Percentiles rank a stretch among this genome's conserved stretches.
Evolutionary conservation across 345 rosid species (phyloP).

Genomic region (Psidium friedrichsthalianum): DNA sequence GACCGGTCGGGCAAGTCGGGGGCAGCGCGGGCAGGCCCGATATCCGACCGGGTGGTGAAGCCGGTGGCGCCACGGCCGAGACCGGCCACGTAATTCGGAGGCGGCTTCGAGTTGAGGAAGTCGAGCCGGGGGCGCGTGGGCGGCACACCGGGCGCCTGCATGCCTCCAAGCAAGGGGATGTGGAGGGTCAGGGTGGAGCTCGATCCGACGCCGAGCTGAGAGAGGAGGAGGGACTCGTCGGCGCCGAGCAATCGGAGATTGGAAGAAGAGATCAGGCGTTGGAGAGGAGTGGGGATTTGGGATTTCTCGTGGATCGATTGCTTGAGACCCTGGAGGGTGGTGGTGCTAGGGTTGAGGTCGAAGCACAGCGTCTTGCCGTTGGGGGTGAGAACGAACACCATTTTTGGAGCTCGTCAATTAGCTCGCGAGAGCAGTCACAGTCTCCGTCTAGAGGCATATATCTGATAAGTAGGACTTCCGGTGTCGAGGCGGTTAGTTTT

Average conservation of each 20-base stretch:
- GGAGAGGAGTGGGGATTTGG: conserved; percentile 29
- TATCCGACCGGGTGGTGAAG: conserved; percentile 93
- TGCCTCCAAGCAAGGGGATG: conserved; percentile 48
- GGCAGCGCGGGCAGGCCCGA: conserved; percentile 92
- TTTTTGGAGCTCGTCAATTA: not conserved
- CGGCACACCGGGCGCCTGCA: conserved; percentile 13
- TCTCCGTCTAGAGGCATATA: not conserved
- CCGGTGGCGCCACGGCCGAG: conserved; percentile 97
- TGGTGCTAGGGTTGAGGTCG: conserved; percentile 32
- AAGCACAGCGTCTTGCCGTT: conserved; percentile 33
- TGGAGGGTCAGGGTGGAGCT: conserved; percentile 46
- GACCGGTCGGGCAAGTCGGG: conserved; percentile 85
- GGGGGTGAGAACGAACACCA: conserved; percentile 57
- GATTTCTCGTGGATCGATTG: conserved; percentile 24
- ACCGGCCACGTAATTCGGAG: conserved; percentile 86
- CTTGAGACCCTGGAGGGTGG: conserved; percentile 44
- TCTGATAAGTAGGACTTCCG: not conserved
- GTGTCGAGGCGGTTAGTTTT: not conserved
- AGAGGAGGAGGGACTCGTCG: conserved; percentile 25
- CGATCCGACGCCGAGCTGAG: conserved; percentile 32
- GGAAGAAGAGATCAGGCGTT: conserved; percentile 24
- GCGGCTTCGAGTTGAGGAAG: conserved; percentile 77
- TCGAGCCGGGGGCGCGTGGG: conserved; percentile 76
- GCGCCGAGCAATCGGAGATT: not conserved
- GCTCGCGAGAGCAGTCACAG: too few relatives aligned